Evolutionary conservation across 1,284 basidiomycete genomes (phyloP), one percentile per base, ranked within the genome.

Genomic region (Ceratorhiza oryzae-sativae): DNA sequence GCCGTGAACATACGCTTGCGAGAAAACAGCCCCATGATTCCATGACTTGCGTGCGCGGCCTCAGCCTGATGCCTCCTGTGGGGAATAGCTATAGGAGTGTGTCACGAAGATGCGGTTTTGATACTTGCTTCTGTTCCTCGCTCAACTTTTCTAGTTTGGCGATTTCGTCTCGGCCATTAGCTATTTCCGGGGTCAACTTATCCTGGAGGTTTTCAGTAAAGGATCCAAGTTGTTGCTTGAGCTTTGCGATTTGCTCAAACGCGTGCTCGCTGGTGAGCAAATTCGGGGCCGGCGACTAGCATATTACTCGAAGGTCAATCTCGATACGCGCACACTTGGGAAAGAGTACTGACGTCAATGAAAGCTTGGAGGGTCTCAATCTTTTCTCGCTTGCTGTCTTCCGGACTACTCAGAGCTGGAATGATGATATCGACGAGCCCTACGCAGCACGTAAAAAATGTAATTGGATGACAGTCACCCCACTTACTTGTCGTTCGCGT

Each of bases 231-330:
- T 23, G 56, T 58, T 58, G 18, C 32, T 58, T 58, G 34, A 58
- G 56, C 15, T 39, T 36, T 12, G 56, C 23, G 34, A 58, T 58
- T 39, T 58, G 6, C 20, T 58, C 56, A n/a, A 36, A 18, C 32
- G 32, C 56, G 32, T 18, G 56, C 32, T 58, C 56, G 30, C 34
- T 58, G 32, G 56, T 58, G 9, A 58, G 56, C 18, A 58, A 12
- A 15, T n/a, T 20, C 32, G 56, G 56, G 10, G 56, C 56, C 3
- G 34, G 32, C 41, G 20, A 10, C 56, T 58, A n/a, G 36, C 20
- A 23, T n/a, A 36, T 58, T 12, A 15, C 56, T 51, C 48, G 48
- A 25, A n/a, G n/a, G n/a, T n/a, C n/a, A n/a, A n/a, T n/a, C 27
- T 23, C 23, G 48, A 25, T 51, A 25, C 48, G 48, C 23, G 48